Evolutionary conservation across 129 eudicot species (phyloP).

Genomic region (Flaveria linearis): DNA sequence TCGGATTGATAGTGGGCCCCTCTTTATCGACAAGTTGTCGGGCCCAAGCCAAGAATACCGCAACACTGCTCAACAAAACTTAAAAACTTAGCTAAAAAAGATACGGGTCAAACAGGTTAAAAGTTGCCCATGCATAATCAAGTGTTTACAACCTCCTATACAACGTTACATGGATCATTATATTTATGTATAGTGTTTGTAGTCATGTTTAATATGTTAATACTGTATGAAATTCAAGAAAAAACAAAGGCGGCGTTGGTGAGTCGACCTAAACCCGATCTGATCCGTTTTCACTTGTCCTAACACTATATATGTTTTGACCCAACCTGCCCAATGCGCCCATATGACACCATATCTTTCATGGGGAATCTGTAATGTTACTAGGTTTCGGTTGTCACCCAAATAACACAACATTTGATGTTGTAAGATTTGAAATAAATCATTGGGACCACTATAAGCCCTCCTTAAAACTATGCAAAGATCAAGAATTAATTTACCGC

Average conservation of each 20-base stretch:
- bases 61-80: constrained; percentile 57
- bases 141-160: background rate
- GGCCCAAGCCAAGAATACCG: constrained; percentile 87
- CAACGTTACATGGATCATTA: background rate
- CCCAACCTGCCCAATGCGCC: background rate
- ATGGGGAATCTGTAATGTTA: too few species aligned
- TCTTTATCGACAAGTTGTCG: constrained; percentile 51
- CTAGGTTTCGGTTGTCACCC: too few species aligned
- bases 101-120: background rate
- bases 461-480: too few species aligned
- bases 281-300: background rate
- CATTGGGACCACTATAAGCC: too few species aligned
- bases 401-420: too few species aligned
- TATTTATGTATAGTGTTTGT: too few species aligned
- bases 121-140: background rate
- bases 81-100: background rate
- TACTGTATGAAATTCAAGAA: background rate
- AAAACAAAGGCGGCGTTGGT: background rate
- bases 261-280: background rate
- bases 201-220: background rate
- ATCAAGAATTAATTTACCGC: background rate
- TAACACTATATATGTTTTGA: background rate
- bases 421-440: too few species aligned
- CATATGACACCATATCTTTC: background rate
- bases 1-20: constrained; percentile 46